Evolutionary conservation across 306 rosid genomes (phyloP), one percentile per base, ranked within the genome.

Genomic region (Cicer chorassanicum): DNA sequence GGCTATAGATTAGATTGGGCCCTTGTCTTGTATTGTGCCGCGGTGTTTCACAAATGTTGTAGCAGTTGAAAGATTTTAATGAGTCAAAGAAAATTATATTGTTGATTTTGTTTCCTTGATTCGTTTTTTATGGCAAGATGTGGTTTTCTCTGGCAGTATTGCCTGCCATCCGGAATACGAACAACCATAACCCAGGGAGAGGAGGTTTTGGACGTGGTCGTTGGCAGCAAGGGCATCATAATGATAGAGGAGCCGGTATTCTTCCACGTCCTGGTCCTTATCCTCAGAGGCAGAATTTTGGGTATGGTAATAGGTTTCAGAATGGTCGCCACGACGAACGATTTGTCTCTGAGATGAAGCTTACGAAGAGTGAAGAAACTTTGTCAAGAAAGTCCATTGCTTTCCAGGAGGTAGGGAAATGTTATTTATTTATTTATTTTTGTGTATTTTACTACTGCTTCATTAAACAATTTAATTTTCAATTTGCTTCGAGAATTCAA

Each of bases 211-310:
- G 87, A 61, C 85, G 89, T n/a, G 87, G 89, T 24, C 85, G 87
- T 18, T 77, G 85, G 89, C 86, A 82, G 67, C 60, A 77, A 40
- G 85, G 85, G 2, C 51, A 72, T 34, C 90, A 82, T 44, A 91
- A 91, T 86, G 97, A 86, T 79, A 91, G 99, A 82, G 98, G 89
- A 38, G 86, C 97, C 3, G 98, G 99, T 44, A 83, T 94, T 73
- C 97, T 94, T 81, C 97, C 97, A 11, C 87, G 93, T 49, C 97
- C 97, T 7, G 97, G 98, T 60, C 92, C 97, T 55, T 94, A 79
- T 90, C 95, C 93, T 42, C 93, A 85, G 66, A 85, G 96, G 86
- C 96, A 86, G 56, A 86, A 82, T 69, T 92, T 60, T 39, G 96
- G 96, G 77, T 90, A 63, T 65, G 91, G 91, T 42, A 69, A 91